phyloP scores from a whole-genome alignment of 176 grass and related monocot genomes.

The Carex kokanica region DNA sequence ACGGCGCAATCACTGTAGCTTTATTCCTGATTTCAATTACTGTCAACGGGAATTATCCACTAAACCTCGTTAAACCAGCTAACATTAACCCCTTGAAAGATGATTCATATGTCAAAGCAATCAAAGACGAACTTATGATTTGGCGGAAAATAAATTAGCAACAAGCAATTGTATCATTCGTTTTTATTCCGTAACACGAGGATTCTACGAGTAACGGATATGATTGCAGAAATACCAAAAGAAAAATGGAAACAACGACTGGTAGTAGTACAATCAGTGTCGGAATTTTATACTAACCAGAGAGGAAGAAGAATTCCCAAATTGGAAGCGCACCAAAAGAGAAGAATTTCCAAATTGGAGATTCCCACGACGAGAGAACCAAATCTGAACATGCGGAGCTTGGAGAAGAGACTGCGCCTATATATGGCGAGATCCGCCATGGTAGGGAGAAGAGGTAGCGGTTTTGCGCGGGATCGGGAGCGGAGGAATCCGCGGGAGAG shows the following conservation, averaged over 20 bases:
- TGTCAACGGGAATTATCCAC: background rate
- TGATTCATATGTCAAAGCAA: background rate
- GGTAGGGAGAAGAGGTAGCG: conserved; percentile 29
- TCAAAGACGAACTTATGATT: background rate
- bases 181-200: background rate
- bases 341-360: conserved; percentile 54
- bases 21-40: background rate
- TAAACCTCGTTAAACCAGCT: background rate
- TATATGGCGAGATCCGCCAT: conserved; percentile 34
- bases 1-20: background rate
- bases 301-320: too few species aligned
- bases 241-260: background rate
- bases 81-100: background rate
- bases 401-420: conserved; percentile 36
- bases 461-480: too few species aligned
- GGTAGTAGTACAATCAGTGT: background rate
- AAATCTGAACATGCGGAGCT: conserved; percentile 67
- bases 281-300: background rate
- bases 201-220: background rate
- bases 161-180: background rate
- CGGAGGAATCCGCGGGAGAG: too few species aligned
- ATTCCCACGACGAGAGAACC: conserved; percentile 63
- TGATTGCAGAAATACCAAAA: background rate
- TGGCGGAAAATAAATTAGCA: background rate
- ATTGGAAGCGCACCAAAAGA: conserved; percentile 58